Evolutionary conservation across 1,284 basidiomycete genomes (phyloP).

Genomic region (Ceratobasidium sp.): DNA sequence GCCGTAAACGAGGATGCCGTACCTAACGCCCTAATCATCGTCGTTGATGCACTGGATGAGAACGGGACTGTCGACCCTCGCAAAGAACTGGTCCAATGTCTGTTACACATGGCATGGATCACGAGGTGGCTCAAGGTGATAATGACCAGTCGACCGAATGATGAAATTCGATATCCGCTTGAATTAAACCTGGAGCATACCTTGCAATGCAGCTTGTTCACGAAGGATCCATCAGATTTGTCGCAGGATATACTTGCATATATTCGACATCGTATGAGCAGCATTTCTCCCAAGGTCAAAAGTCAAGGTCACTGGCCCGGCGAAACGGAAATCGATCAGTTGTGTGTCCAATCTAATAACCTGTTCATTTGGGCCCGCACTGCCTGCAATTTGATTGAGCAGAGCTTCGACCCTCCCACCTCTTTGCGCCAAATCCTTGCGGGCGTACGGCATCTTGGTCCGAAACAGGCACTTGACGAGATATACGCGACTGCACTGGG

Average conservation of each 20-base stretch:
- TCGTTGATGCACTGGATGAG: slow-evolving; percentile 44
- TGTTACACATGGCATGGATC: background rate
- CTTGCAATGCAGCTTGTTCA: background rate
- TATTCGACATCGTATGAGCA: slow-evolving; percentile 1
- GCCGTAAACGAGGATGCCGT: background rate
- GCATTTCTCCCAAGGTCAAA: background rate
- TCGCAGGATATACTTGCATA: background rate
- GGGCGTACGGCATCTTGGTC: background rate
- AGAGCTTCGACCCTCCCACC: slow-evolving; percentile 8
- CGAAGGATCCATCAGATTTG: background rate
- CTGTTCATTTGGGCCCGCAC: slow-evolving; percentile 46
- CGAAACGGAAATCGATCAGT: background rate
- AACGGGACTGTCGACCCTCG: slow-evolving; percentile 2
- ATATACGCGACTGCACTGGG: slow-evolving; percentile 25
- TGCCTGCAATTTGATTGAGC: slow-evolving; percentile 1
- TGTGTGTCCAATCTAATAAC: slow-evolving; percentile 16
- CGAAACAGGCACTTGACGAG: background rate
- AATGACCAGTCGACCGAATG: slow-evolving; percentile 42
- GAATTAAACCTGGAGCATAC: background rate
- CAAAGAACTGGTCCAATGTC: background rate
- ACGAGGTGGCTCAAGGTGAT: slow-evolving; percentile 23
- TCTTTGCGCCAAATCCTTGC: slow-evolving; percentile 2
- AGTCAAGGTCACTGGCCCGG: background rate
- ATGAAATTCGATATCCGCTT: background rate
- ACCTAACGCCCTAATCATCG: background rate